Percentiles rank a stretch among this genome's conserved stretches.
Evolutionary conservation across 2,329 filamentous ascomycete species (phyloP).

Genomic region (Xylariaceae sp.): DNA sequence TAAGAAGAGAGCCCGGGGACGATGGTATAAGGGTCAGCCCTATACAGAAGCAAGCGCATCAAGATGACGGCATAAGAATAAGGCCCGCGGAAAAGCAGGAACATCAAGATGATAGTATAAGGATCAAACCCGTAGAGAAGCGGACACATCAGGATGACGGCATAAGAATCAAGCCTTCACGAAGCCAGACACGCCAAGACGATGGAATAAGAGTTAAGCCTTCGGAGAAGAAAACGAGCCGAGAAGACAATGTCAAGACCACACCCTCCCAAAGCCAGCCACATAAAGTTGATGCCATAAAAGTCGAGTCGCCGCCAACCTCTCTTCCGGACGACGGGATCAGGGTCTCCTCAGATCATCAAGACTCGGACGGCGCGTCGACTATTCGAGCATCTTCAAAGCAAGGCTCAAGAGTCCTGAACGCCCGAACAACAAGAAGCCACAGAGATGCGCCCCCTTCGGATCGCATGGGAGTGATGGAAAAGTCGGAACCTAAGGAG

Average conservation of each 20-base stretch:
- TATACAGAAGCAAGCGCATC: slow-evolving; percentile 17
- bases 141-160: background rate
- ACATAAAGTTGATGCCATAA: slow-evolving; percentile 33
- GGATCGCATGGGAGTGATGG: slow-evolving; percentile 37
- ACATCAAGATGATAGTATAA: slow-evolving; percentile 40
- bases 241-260: background rate
- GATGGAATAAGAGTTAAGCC: slow-evolving; percentile 39
- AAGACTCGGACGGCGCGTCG: slow-evolving; percentile 31
- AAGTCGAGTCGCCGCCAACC: slow-evolving; percentile 29
- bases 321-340: slow-evolving; percentile 41
- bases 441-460: slow-evolving; percentile 32
- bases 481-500: slow-evolving; percentile 42
- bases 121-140: slow-evolving; percentile 31
- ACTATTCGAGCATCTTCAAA: slow-evolving; percentile 36
- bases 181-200: slow-evolving; percentile 19
- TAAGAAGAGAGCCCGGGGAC: slow-evolving; percentile 14
- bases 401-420: slow-evolving; percentile 32
- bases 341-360: slow-evolving; percentile 33
- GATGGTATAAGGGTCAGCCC: slow-evolving; percentile 36
- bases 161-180: background rate
- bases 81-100: slow-evolving; percentile 13
- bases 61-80: slow-evolving; percentile 36
- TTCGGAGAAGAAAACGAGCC: background rate
- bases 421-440: slow-evolving; percentile 23
- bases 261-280: slow-evolving; percentile 18